phyloP scores from a whole-genome alignment of 495 filamentous ascomycete genomes.

The Penicillium arizonense region DNA sequence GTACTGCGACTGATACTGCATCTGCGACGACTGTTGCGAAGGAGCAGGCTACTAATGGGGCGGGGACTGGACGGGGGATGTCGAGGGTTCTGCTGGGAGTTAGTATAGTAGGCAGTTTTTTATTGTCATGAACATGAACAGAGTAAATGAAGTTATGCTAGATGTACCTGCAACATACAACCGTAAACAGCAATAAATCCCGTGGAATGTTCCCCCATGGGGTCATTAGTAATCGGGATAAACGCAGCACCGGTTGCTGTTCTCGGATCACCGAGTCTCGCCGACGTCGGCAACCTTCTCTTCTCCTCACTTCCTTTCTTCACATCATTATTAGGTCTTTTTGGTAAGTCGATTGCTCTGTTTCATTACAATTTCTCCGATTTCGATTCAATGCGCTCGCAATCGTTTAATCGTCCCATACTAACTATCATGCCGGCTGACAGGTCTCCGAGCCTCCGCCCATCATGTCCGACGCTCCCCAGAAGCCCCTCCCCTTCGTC shows the following conservation, averaged over 20 bases:
- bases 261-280: constrained; percentile 22
- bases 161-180: constrained; percentile 2
- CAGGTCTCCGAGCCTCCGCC: constrained; percentile 13
- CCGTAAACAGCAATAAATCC: constrained; percentile 4
- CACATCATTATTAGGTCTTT: constrained; percentile 12
- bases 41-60: constrained; percentile 32
- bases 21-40: constrained; percentile 59
- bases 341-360: constrained; percentile 8
- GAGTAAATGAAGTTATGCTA: not conserved
- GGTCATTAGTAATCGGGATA: constrained; percentile 17
- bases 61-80: not conserved
- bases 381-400: too few relatives aligned
- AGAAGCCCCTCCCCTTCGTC: constrained; percentile 73
- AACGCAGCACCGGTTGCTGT: constrained; percentile 11
- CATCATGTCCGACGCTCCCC: constrained; percentile 56
- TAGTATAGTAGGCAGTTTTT: constrained; percentile 10
- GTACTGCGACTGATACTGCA: constrained; percentile 51
- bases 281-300: constrained; percentile 24
- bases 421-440: not conserved
- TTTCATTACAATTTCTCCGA: not conserved
- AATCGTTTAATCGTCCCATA: not conserved
- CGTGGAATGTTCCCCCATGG: constrained; percentile 12
- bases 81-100: constrained; percentile 6
- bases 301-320: constrained; percentile 11
- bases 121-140: constrained; percentile 10